Percentiles rank a stretch among this genome's conserved stretches.
These are phyloP conservation scores for Clavulina sp. DNA, from an alignment of 768 basidiomycete species.

Conservation along the genomic window DNA sequence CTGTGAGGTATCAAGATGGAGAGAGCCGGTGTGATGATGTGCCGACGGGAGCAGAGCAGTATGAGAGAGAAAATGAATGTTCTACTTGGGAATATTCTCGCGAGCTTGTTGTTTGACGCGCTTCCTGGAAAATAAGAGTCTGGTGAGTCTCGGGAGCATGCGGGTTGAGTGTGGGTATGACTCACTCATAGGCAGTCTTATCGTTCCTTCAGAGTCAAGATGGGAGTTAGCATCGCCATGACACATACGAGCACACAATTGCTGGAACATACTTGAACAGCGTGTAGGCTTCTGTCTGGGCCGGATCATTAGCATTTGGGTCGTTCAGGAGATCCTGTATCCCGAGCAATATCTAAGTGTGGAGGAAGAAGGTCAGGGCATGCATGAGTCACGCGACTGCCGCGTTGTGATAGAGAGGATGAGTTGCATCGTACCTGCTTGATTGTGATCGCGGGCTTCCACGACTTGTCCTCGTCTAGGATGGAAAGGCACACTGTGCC, in stretches of 20 bases:
- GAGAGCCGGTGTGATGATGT: too few relatives aligned
- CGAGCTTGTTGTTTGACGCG: constrained; percentile 72
- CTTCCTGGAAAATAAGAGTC: constrained; percentile 29
- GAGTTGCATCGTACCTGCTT: constrained; percentile 54
- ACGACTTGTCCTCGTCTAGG: constrained; percentile 94
- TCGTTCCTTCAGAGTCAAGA: constrained; percentile 88
- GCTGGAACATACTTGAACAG: constrained; percentile 79
- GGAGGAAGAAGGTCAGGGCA: not conserved
- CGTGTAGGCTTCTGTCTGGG: constrained; percentile 95
- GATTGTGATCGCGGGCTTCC: constrained; percentile 98
- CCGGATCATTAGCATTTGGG: constrained; percentile 93
- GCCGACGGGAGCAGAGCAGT: too few relatives aligned
- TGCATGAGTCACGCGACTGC: not conserved
- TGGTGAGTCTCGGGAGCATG: too few relatives aligned
- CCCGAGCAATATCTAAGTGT: constrained; percentile 68
- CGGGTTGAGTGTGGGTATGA: constrained; percentile 10
- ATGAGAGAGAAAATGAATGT: too few relatives aligned
- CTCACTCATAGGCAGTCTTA: constrained; percentile 80
- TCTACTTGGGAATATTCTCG: constrained; percentile 75
- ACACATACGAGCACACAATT: not conserved
- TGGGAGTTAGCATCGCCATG: constrained; percentile 7
- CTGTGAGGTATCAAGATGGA: too few relatives aligned
- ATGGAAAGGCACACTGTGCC: constrained; percentile 97
- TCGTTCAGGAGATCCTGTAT: constrained; percentile 92
- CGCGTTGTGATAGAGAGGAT: not conserved